Evolutionary conservation across 2,329 filamentous ascomycete species (phyloP).

Genomic region (Fusarium chaquense): DNA sequence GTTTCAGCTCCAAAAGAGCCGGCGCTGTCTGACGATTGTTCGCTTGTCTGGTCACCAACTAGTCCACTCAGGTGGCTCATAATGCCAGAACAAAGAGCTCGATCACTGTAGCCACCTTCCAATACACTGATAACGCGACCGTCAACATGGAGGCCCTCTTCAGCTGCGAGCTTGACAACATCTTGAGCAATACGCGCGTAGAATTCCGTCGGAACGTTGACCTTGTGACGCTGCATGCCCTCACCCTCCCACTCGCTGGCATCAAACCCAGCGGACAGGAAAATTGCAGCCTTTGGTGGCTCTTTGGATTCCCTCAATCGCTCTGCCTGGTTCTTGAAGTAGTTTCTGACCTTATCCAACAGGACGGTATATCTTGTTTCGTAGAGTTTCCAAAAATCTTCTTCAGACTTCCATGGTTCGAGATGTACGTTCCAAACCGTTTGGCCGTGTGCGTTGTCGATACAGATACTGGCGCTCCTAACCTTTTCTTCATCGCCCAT

Average conservation of each 20-base stretch:
- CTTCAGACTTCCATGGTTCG: slow-evolving; percentile 83
- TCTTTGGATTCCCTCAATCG: slow-evolving; percentile 70
- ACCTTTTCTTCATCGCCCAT: slow-evolving; percentile 93
- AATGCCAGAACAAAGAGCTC: slow-evolving; percentile 87
- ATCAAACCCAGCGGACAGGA: slow-evolving; percentile 96
- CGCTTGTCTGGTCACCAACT: slow-evolving; percentile 65
- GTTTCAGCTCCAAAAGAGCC: slow-evolving; percentile 69
- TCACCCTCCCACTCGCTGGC: slow-evolving; percentile 93
- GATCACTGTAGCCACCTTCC: slow-evolving; percentile 95
- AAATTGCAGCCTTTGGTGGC: slow-evolving; percentile 85
- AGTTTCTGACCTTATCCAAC: slow-evolving; percentile 83
- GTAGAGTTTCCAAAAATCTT: slow-evolving; percentile 92
- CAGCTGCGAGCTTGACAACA: slow-evolving; percentile 82
- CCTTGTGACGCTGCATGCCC: slow-evolving; percentile 95
- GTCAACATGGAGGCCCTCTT: slow-evolving; percentile 80
- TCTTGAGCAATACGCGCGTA: slow-evolving; percentile 93
- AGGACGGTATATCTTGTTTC: slow-evolving; percentile 80
- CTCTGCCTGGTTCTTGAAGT: slow-evolving; percentile 78
- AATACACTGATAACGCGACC: slow-evolving; percentile 92
- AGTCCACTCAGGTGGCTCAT: slow-evolving; percentile 91
- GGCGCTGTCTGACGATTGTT: slow-evolving; percentile 49
- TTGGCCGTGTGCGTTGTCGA: slow-evolving; percentile 94
- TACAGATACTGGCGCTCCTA: slow-evolving; percentile 91
- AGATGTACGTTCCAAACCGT: slow-evolving; percentile 97
- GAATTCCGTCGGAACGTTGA: slow-evolving; percentile 96